A percentile compares a stretch with the other conserved stretches of the same genome.
Conservation (phyloP, 116 monocot genomes). For the Phalaenopsis hybrid region DNA sequence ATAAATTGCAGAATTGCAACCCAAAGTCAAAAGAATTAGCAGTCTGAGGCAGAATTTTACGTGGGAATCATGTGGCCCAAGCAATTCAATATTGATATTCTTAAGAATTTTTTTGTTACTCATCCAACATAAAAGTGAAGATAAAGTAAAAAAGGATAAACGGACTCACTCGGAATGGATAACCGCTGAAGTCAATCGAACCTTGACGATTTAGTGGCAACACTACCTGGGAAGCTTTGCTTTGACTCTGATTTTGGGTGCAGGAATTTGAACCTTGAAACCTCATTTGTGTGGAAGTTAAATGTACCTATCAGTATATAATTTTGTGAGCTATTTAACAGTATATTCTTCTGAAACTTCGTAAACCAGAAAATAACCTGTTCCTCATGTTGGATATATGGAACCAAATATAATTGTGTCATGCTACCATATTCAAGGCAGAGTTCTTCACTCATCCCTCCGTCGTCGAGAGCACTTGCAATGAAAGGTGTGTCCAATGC, state of each 20-base stretch:
- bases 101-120: background rate
- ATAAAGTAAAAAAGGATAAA: conserved; percentile 3
- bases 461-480: conserved; percentile 28
- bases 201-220: conserved; percentile 73
- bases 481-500: conserved; percentile 84
- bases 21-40: background rate
- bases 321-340: conserved; percentile 8
- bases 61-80: background rate
- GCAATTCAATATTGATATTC: background rate
- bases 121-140: background rate
- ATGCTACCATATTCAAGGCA: conserved; percentile 95
- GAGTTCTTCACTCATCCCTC: conserved; percentile 36
- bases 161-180: conserved; percentile 71
- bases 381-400: conserved; percentile 74
- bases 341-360: background rate
- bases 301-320: conserved; percentile 48
- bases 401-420: conserved; percentile 86
- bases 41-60: background rate
- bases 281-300: conserved; percentile 67
- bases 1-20: background rate
- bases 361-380: conserved; percentile 36
- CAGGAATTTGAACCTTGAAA: conserved; percentile 35
- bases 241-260: conserved; percentile 26
- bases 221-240: conserved; percentile 55
- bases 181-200: conserved; percentile 69